Evolutionary conservation across 768 basidiomycete species (phyloP), one percentile per base, ranked within the genome.

Genomic region (Gyrodon lividus): DNA sequence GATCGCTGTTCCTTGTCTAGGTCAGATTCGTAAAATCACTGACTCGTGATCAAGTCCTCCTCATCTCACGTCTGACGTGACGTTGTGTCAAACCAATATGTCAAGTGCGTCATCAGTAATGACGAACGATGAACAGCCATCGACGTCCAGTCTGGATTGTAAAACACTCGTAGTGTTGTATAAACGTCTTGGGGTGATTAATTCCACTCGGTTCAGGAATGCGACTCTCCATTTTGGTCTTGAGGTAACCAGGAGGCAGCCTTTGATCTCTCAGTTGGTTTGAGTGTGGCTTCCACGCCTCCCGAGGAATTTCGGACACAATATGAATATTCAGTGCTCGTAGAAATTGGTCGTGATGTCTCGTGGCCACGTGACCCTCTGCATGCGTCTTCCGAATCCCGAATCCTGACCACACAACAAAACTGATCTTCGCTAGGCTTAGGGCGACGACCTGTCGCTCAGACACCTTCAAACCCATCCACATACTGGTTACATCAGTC

Each of bases 401-500:
- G 50, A 52, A n/a, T n/a, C n/a, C n/a, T n/a, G n/a, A n/a, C n/a
- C n/a, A n/a, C n/a, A n/a, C n/a, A n/a, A n/a, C n/a, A n/a, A n/a
- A n/a, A n/a, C n/a, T n/a, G n/a, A 26, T 7, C 24, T 26, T 19
- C n/a, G 38, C 9, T 39, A n/a, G n/a, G n/a, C 38, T 13, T 16
- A 16, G 17, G 17, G n/a, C 8, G n/a, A 22, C 12, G 24, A 8
- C 31, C 6, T 43, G n/a, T n/a, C 42, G 40, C 48, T 52, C 35
- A 34, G 22, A 43, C 50, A 53, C 54, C 55, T 51, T 48, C 39
- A 26, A n/a, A n/a, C 24, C 7, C 4, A 26, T 26, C 24, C 24
- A 26, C 14, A 46, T 31, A 19, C 6, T 22, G 26, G 33, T 51
- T 59, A 56, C 58, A 54, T 59, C 62, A 63, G 44, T 31, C 46